These are phyloP conservation scores for Pulveroboletus sp. DNA, from an alignment of 768 basidiomycete species.

Conservation along the genomic window DNA sequence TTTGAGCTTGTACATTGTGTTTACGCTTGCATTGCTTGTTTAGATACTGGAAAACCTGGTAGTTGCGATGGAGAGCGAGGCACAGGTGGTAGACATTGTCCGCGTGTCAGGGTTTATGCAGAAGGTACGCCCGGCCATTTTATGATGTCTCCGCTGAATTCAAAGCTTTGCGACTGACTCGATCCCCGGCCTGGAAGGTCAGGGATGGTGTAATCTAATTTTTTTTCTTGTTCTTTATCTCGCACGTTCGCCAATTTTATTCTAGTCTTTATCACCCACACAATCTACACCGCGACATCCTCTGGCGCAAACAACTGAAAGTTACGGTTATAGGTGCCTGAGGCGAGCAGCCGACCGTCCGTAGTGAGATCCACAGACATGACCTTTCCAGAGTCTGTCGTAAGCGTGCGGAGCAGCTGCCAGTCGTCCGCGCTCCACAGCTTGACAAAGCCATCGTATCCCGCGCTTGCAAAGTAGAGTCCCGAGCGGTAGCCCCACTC, in stretches of 20 bases:
- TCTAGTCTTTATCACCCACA: slow-evolving; percentile 16
- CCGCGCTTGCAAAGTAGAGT: slow-evolving; percentile 86
- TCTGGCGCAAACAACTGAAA: slow-evolving; percentile 92
- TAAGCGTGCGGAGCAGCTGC: slow-evolving; percentile 83
- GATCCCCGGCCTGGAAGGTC: slow-evolving; percentile 26
- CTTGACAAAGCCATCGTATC: slow-evolving; percentile 94
- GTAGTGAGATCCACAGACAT: slow-evolving; percentile 93
- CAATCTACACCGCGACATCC: slow-evolving; percentile 37
- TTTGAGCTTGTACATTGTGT: slow-evolving; percentile 15
- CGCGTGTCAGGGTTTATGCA: slow-evolving; percentile 90
- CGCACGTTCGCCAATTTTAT: slow-evolving; percentile 9
- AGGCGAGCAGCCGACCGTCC: slow-evolving; percentile 80
- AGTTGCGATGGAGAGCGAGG: slow-evolving; percentile 83
- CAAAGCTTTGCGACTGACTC: slow-evolving; percentile 18
- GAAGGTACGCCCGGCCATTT: slow-evolving; percentile 48
- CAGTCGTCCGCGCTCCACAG: slow-evolving; percentile 98
- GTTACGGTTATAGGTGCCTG: slow-evolving; percentile 89
- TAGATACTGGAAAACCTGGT: slow-evolving; percentile 84
- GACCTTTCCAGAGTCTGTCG: slow-evolving; percentile 96
- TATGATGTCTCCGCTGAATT: slow-evolving; percentile 12
- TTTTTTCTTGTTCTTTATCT: slow-evolving; percentile 31
- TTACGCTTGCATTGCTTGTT: slow-evolving; percentile 23
- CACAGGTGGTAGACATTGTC: slow-evolving; percentile 74
- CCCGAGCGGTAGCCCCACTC: slow-evolving; percentile 83
- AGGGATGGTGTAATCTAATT: slow-evolving; percentile 39